phyloP scores from a whole-genome alignment of 2,329 filamentous ascomycete genomes.

The Dactylellina parvicollis region DNA sequence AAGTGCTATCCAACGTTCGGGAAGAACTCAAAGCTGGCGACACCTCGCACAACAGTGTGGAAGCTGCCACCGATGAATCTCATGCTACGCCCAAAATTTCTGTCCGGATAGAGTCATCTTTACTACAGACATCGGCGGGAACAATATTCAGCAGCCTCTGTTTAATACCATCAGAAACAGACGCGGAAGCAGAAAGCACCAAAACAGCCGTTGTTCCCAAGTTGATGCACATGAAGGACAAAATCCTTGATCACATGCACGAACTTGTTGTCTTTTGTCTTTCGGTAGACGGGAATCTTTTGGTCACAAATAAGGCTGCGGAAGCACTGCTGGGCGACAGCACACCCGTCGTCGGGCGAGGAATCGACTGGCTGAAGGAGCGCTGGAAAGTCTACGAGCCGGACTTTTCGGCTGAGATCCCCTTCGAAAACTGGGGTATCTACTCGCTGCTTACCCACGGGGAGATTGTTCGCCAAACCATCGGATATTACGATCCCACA shows the following conservation, averaged over 20 bases:
- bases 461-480: constrained; percentile 43
- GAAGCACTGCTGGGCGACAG: constrained; percentile 44
- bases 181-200: constrained; percentile 1
- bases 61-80: constrained; percentile 17
- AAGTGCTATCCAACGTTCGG: constrained; percentile 41
- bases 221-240: constrained; percentile 51
- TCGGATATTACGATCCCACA: constrained; percentile 39
- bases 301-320: constrained; percentile 49
- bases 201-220: constrained; percentile 29
- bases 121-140: constrained; percentile 35
- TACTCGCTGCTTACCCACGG: constrained; percentile 45
- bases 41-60: constrained; percentile 32
- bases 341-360: constrained; percentile 44
- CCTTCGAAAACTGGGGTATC: constrained; percentile 53
- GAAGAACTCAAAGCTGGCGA: constrained; percentile 35
- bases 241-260: constrained; percentile 49
- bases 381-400: constrained; percentile 53
- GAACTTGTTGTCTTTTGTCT: constrained; percentile 51
- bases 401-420: constrained; percentile 50
- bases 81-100: constrained; percentile 25
- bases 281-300: constrained; percentile 46
- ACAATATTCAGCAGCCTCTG: constrained; percentile 36
- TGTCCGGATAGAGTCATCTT: constrained; percentile 42
- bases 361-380: constrained; percentile 52
- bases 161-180: constrained; percentile 11